A percentile compares a stretch with the other conserved stretches of the same genome.
phyloP scores from a whole-genome alignment of 805 yeast genomes.

The Maudiozyma serrabonitensis region DNA sequence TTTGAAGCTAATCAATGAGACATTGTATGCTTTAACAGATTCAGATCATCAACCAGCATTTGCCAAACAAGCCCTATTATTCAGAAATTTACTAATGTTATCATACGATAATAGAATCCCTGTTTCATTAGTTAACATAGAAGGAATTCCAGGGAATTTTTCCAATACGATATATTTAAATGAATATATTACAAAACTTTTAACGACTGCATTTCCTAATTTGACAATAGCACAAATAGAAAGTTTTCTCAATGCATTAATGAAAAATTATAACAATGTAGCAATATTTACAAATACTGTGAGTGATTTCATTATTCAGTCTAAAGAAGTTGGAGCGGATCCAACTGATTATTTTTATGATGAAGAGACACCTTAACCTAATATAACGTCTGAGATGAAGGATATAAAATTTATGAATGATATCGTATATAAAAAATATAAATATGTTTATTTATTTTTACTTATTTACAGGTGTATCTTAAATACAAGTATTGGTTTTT shows the following conservation, averaged over 20 bases:
- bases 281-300: conserved; percentile 65
- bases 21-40: conserved; percentile 82
- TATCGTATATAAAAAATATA: background rate
- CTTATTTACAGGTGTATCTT: background rate
- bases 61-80: conserved; percentile 67
- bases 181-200: conserved; percentile 64
- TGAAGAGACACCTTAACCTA: conserved; percentile 60
- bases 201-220: conserved; percentile 77
- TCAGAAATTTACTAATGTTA: conserved; percentile 67
- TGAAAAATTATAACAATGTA: conserved; percentile 57
- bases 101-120: conserved; percentile 61
- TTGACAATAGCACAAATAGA: conserved; percentile 68
- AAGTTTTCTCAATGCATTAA: conserved; percentile 65
- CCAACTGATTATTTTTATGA: conserved; percentile 85
- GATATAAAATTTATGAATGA: background rate
- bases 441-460: background rate
- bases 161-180: conserved; percentile 65
- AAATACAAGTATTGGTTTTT: background rate
- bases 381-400: background rate
- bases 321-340: conserved; percentile 88
- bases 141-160: conserved; percentile 70
- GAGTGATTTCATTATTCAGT: conserved; percentile 89
- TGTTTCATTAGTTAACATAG: conserved; percentile 62
- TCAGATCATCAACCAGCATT: conserved; percentile 94
- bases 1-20: conserved; percentile 74